Conservation (phyloP, 2,329 filamentous ascomycete genomes). For the Trichoderma sp. region DNA sequence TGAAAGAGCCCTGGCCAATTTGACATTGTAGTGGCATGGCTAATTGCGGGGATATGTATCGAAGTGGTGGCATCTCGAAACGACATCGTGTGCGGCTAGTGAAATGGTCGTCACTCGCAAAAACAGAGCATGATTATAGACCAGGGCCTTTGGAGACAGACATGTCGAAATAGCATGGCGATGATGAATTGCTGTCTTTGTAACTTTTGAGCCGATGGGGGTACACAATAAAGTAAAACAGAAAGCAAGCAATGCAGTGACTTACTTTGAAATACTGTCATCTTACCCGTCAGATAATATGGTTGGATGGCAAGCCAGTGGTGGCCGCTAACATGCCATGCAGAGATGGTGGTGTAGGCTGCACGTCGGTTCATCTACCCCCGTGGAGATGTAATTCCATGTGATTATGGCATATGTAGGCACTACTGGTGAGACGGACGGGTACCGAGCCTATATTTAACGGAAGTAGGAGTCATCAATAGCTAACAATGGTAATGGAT, state of each 20-base stretch:
- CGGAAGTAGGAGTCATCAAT: background rate
- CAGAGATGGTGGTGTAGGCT: background rate
- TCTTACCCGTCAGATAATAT: background rate
- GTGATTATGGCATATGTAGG: background rate
- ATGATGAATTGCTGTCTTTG: background rate
- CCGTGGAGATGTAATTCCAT: background rate
- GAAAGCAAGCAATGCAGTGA: constrained; percentile 17
- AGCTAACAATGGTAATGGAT: background rate
- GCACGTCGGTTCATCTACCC: background rate
- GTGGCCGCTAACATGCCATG: background rate
- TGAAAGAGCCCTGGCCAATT: constrained; percentile 53
- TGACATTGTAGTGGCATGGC: constrained; percentile 30
- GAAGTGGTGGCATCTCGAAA: background rate
- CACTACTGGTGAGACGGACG: background rate
- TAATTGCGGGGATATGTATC: background rate
- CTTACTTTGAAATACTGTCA: background rate
- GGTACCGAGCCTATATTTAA: background rate
- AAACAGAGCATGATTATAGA: background rate
- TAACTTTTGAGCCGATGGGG: background rate
- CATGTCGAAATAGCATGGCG: background rate
- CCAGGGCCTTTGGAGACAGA: background rate
- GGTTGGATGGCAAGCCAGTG: background rate
- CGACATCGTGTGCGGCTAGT: constrained; percentile 1
- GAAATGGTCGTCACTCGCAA: background rate
- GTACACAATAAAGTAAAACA: constrained; percentile 17